Base-by-base conservation (phyloP, 352 stramenopile genomes). In the Phytophthora pseudosyringae region DNA sequence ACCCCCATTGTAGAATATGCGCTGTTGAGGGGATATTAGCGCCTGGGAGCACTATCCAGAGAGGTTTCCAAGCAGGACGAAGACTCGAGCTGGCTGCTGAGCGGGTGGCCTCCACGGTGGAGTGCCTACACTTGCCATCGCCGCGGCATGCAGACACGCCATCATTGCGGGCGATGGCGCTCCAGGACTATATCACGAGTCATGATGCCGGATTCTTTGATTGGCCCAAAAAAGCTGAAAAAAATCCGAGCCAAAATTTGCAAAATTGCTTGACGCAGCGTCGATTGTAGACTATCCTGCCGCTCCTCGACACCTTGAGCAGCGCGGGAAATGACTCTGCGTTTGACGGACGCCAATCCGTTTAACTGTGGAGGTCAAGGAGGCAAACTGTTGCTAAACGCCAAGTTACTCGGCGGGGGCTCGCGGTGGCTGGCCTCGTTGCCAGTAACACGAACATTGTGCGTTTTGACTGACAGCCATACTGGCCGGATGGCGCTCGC, bases 241-340 rank as follows among this genome's bases (percentile, higher is more conserved):
- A 68, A 68, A 67, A 67, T 68, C 60, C 60, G 63, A 68, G 35
- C 43, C 16, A 63, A 62, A 63, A 41, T 57, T 63, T 64, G 32
- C 47, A 43, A 38, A 49, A 35, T 36, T 54, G n/a, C 47, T 15
- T 41, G 31, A 53, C 46, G 29, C 52, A 39, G 9, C n/a, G 33
- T 31, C 31, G 31, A 40, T 67, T 46, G 43, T 46, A 46, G 25
- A 41, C 32, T 41, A 54, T 40, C 21, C 28, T 41, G 28, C 28
- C 29, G 47, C 31, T 53, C 45, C 40, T 60, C 25, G 43, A 44
- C 54, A 39, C 32, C 31, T 33, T 47, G 47, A 54, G 57, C 39
- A 45, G 29, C 18, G 16, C 21, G 31, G 41, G 43, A 39, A 64
- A 56, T 43, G 45, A 21, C 36, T 39, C 58, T 33, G 46, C 32